Percentiles rank a stretch among this genome's conserved stretches.
Evolutionary conservation across 2,329 filamentous ascomycete species (phyloP).

Genomic region (Ilyonectria sp.): DNA sequence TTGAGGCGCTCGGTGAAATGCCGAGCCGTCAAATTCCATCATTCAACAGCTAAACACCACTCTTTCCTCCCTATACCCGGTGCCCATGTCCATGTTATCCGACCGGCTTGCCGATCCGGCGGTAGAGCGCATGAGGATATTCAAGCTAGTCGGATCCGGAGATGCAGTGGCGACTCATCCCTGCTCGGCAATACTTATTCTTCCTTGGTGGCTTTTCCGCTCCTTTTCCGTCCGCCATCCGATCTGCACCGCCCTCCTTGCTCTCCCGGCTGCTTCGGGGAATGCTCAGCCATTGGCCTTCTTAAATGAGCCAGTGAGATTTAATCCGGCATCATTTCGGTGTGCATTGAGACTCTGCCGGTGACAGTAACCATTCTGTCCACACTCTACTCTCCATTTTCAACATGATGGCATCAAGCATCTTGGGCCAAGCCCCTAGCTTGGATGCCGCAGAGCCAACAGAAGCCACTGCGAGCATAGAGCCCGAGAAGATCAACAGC

Average conservation of each 20-base stretch:
- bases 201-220: constrained; percentile 7
- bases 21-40: no score
- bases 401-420: constrained; percentile 27
- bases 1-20: not conserved
- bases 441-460: constrained; percentile 12
- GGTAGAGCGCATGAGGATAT: not conserved
- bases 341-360: not conserved
- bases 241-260: not conserved
- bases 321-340: not conserved
- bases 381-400: constrained; percentile 8
- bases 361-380: constrained; percentile 7
- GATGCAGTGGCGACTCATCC: not conserved
- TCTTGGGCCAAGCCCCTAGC: constrained; percentile 18
- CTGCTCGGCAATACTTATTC: not conserved
- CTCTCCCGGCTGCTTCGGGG: not conserved
- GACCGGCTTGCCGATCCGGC: not conserved
- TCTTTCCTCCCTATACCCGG: not conserved
- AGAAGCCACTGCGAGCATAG: not conserved
- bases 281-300: not conserved
- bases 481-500: constrained; percentile 34
- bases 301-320: not conserved
- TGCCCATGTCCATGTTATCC: not conserved
- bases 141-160: not conserved
- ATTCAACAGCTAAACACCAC: not conserved
- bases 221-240: constrained; percentile 5